Percentiles rank a stretch among this genome's conserved stretches.
Conservation (phyloP, 768 basidiomycete genomes). For the Tylopilus rubrobrunneus region DNA sequence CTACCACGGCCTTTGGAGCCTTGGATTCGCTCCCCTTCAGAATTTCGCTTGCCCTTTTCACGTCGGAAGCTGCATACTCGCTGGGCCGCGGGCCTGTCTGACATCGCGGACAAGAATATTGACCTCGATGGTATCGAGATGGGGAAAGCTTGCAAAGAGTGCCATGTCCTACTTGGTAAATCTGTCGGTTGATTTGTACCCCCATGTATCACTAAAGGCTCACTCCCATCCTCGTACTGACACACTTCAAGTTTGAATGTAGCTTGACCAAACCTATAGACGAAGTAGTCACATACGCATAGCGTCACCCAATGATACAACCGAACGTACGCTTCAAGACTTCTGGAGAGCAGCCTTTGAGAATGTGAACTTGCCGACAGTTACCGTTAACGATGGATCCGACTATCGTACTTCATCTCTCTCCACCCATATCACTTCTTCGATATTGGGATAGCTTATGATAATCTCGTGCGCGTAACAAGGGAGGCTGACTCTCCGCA, state of each 20-base stretch:
- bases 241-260: slow-evolving; percentile 6
- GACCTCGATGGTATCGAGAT: slow-evolving; percentile 3
- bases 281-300: background rate
- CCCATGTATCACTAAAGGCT: background rate
- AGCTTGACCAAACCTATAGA: slow-evolving; percentile 3
- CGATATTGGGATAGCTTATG: slow-evolving; percentile 8
- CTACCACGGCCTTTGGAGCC: slow-evolving; percentile 1
- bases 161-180: background rate
- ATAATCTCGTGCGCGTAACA: slow-evolving; percentile 5
- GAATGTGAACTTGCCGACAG: background rate
- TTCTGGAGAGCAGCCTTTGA: slow-evolving; percentile 2
- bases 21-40: slow-evolving; percentile 3
- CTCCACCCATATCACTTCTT: slow-evolving; percentile 5
- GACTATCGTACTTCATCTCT: slow-evolving; percentile 2
- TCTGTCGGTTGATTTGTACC: too few species aligned
- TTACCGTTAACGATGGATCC: slow-evolving; percentile 4
- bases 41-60: background rate
- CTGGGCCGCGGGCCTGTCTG: background rate
- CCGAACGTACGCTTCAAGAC: background rate
- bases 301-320: slow-evolving; percentile 2
- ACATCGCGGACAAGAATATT: too few species aligned
- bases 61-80: background rate
- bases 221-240: background rate
- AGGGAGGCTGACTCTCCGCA: slow-evolving; percentile 5
- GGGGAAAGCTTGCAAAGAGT: background rate